phyloP scores from a whole-genome alignment of 1,139 yeast species.

The Yamadazyma friedrichii region DNA sequence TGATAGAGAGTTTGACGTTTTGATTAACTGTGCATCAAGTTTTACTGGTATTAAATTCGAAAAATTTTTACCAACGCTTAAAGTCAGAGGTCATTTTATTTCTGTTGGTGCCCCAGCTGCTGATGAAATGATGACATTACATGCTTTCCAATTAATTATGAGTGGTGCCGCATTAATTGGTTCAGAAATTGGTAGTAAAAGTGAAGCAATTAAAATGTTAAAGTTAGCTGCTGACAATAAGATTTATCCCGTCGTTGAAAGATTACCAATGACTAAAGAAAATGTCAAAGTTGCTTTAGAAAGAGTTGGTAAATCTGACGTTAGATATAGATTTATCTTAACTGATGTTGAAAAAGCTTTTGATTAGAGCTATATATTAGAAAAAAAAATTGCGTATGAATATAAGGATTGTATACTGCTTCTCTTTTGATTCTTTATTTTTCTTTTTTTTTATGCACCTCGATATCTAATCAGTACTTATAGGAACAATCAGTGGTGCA shows the following conservation, averaged over 20 bases:
- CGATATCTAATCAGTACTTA: no score
- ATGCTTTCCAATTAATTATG: constrained; percentile 18
- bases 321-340: constrained; percentile 62
- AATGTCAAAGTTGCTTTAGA: constrained; percentile 29
- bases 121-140: constrained; percentile 19
- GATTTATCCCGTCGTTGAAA: constrained; percentile 44
- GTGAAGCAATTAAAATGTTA: constrained; percentile 38
- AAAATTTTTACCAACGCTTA: constrained; percentile 30
- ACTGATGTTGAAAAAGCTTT: constrained; percentile 49
- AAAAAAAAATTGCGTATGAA: no score
- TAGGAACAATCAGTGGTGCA: no score
- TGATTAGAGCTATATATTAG: constrained; percentile 21
- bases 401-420: no score
- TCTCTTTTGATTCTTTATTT: no score
- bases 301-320: constrained; percentile 46
- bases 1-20: constrained; percentile 41
- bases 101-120: constrained; percentile 53
- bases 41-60: constrained; percentile 34
- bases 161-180: constrained; percentile 33
- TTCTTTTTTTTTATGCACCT: no score
- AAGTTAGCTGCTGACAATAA: constrained; percentile 38
- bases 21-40: constrained; percentile 49
- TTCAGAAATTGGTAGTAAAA: constrained; percentile 37
- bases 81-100: constrained; percentile 44
- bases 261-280: constrained; percentile 35